phyloP scores from a whole-genome alignment of 1,284 basidiomycete genomes.

The Pseudozyma sp. region DNA sequence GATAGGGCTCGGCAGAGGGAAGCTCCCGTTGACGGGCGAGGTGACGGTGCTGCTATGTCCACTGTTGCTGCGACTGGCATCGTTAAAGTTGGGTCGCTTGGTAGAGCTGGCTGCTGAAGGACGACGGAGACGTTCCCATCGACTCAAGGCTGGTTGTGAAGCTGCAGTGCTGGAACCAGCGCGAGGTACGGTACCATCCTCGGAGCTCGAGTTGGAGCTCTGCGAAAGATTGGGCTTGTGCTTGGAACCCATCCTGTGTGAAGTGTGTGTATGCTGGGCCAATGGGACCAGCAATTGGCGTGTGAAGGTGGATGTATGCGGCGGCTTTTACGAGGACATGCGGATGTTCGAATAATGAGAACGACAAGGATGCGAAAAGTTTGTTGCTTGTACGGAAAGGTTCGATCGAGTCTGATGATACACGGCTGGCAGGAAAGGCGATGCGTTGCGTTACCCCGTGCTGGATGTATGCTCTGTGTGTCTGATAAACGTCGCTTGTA shows the following conservation, averaged over 20 bases:
- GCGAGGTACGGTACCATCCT: constrained; percentile 28
- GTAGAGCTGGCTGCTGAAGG: constrained; percentile 41
- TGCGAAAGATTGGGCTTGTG: constrained; percentile 40
- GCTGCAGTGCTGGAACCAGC: constrained; percentile 24
- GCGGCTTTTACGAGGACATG: constrained; percentile 9
- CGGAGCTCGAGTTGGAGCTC: constrained; percentile 42
- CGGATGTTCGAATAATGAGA: not conserved
- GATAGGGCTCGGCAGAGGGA: constrained; percentile 27
- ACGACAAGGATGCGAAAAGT: too few species aligned
- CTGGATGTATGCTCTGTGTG: too few species aligned
- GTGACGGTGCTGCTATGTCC: constrained; percentile 27
- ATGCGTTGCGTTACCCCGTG: too few species aligned
- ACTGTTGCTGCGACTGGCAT: constrained; percentile 32
- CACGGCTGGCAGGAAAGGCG: too few species aligned
- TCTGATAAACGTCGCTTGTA: too few species aligned
- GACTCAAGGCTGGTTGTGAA: constrained; percentile 24
- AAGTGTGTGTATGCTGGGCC: not conserved
- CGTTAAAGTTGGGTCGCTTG: constrained; percentile 42
- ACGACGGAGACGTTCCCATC: constrained; percentile 47
- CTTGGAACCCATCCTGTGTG: constrained; percentile 28
- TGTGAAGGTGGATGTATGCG: constrained; percentile 21
- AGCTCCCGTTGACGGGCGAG: constrained; percentile 27
- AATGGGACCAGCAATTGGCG: constrained; percentile 8
- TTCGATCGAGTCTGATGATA: too few species aligned
- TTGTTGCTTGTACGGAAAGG: too few species aligned